Conservation (phyloP, 768 basidiomycete species). For the Rubroboletus pulcherrimus region DNA sequence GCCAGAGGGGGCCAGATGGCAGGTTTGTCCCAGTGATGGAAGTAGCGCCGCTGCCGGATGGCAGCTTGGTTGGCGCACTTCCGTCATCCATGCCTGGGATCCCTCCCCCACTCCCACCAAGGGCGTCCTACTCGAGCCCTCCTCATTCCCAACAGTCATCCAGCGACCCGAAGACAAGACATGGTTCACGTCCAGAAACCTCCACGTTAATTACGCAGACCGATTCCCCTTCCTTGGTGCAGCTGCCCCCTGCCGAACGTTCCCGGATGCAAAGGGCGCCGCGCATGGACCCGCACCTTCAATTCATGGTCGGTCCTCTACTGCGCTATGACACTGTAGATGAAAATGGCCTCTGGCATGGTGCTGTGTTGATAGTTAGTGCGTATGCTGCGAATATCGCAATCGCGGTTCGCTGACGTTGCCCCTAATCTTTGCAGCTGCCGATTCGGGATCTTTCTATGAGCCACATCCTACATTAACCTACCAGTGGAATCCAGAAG, state of each 20-base stretch:
- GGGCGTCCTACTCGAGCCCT: slow-evolving; percentile 29
- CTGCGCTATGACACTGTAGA: slow-evolving; percentile 88
- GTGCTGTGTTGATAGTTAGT: slow-evolving; percentile 87
- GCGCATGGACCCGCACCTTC: slow-evolving; percentile 77
- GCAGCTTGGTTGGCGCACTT: slow-evolving; percentile 55
- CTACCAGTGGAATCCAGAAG: slow-evolving; percentile 71
- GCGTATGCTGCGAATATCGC: slow-evolving; percentile 33
- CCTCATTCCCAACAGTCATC: slow-evolving; percentile 6
- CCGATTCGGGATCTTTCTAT: slow-evolving; percentile 76
- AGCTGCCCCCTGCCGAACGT: slow-evolving; percentile 60
- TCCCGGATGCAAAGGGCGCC: slow-evolving; percentile 54
- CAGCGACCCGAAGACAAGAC: slow-evolving; percentile 26
- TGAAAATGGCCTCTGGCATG: slow-evolving; percentile 75
- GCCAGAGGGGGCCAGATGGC: slow-evolving; percentile 46
- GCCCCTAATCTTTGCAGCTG: slow-evolving; percentile 41
- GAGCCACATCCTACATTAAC: slow-evolving; percentile 67
- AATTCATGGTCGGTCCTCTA: slow-evolving; percentile 90
- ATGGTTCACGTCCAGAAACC: slow-evolving; percentile 20
- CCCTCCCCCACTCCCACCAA: slow-evolving; percentile 43
- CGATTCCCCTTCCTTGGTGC: slow-evolving; percentile 39
- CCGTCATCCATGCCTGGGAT: slow-evolving; percentile 28
- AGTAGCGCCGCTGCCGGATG: slow-evolving; percentile 57
- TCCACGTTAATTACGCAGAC: slow-evolving; percentile 4
- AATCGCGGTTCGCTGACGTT: background rate
- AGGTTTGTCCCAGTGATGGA: slow-evolving; percentile 53